These are phyloP conservation scores for Yarrowia deformans DNA, from an alignment of 805 yeast genomes.

Conservation along the genomic window DNA sequence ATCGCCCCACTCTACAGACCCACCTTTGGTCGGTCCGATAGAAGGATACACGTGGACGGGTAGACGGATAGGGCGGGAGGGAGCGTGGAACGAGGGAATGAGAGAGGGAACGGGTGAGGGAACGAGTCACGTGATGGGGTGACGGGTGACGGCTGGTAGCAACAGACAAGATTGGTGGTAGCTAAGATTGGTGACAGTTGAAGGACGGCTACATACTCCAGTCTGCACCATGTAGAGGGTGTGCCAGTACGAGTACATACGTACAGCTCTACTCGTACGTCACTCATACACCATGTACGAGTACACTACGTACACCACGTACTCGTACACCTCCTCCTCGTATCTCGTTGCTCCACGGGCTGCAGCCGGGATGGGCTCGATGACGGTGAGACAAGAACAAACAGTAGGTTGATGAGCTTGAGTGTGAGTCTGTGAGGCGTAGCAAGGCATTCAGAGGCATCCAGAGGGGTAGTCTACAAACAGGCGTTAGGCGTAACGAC, in stretches of 20 bases:
- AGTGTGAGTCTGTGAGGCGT: neutral
- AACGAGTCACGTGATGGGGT: neutral
- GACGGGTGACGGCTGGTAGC: too few relatives aligned
- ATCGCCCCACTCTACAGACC: slow-evolving; percentile 7
- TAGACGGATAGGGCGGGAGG: neutral
- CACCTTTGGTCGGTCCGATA: neutral
- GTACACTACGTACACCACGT: too few relatives aligned
- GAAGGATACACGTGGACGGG: neutral
- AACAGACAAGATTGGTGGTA: too few relatives aligned
- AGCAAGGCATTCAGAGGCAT: neutral
- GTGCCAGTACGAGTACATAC: too few relatives aligned
- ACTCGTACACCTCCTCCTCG: neutral
- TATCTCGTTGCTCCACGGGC: neutral
- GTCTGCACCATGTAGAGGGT: too few relatives aligned
- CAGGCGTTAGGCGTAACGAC: too few relatives aligned
- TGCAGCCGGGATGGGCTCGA: slow-evolving; percentile 15
- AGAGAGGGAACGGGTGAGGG: neutral
- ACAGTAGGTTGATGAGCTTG: slow-evolving; percentile 6
- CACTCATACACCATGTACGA: too few relatives aligned
- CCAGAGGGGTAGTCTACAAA: too few relatives aligned
- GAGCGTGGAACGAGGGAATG: too few relatives aligned
- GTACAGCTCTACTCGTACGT: too few relatives aligned
- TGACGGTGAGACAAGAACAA: neutral
- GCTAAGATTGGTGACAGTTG: too few relatives aligned
- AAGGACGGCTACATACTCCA: too few relatives aligned